Conservation (phyloP, 2,329 filamentous ascomycete species). For the Stagonosporopsis tanaceti region DNA sequence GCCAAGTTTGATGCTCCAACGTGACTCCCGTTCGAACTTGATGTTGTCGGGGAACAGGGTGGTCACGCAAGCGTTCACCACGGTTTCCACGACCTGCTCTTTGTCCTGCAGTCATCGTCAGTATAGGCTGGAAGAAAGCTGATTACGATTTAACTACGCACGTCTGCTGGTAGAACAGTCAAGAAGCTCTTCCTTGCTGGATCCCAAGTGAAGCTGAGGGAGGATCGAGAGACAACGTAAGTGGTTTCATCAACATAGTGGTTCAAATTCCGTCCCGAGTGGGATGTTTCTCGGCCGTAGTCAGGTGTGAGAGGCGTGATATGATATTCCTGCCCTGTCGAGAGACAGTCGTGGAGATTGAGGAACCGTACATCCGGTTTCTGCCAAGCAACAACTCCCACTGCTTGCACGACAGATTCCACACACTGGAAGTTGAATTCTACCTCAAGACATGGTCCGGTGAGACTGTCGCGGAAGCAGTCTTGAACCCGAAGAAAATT, state of each 20-base stretch:
- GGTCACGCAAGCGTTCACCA: slow-evolving; percentile 22
- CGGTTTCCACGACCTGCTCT: slow-evolving; percentile 16
- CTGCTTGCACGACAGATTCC: slow-evolving; percentile 21
- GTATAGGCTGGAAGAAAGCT: background rate
- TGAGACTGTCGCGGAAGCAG: slow-evolving; percentile 36
- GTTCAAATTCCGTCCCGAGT: background rate
- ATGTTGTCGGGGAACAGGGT: slow-evolving; percentile 38
- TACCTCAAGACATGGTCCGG: slow-evolving; percentile 27
- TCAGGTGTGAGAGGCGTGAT: slow-evolving; percentile 26
- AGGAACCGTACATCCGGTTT: slow-evolving; percentile 30
- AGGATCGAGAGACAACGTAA: slow-evolving; percentile 22
- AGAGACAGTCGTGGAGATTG: slow-evolving; percentile 21
- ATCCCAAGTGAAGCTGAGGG: slow-evolving; percentile 32
- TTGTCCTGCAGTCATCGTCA: background rate
- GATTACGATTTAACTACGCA: background rate
- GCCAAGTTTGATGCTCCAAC: slow-evolving; percentile 37
- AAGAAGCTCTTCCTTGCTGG: slow-evolving; percentile 26
- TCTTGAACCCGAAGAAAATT: slow-evolving; percentile 46
- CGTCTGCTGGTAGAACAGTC: slow-evolving; percentile 23
- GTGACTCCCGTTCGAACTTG: slow-evolving; percentile 40
- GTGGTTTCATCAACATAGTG: slow-evolving; percentile 16
- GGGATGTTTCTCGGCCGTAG: background rate
- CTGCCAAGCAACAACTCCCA: slow-evolving; percentile 33
- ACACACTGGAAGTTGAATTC: slow-evolving; percentile 17
- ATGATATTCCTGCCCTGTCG: slow-evolving; percentile 28